Evolutionary conservation across 2,329 filamentous ascomycete genomes (phyloP).

Genomic region (Aspergillus tanneri): DNA sequence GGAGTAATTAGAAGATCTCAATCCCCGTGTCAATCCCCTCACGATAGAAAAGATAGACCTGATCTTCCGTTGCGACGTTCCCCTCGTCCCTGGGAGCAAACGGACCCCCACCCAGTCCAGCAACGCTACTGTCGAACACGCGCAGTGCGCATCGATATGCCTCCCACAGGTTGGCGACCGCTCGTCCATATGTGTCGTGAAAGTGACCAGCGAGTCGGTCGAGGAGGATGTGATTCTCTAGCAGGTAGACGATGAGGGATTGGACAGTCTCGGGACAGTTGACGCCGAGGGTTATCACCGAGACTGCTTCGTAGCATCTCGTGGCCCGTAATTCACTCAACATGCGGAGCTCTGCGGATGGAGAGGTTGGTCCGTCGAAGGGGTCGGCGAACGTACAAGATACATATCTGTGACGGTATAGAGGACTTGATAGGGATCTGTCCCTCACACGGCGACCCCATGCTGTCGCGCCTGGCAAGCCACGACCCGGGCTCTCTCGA

Average conservation of each 20-base stretch:
- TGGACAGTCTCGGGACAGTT: conserved; percentile 57
- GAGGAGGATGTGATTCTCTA: conserved; percentile 57
- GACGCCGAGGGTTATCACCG: conserved; percentile 87
- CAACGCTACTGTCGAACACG: conserved; percentile 77
- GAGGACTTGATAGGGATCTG: conserved; percentile 5
- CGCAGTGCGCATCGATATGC: conserved; percentile 74
- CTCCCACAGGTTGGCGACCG: conserved; percentile 76
- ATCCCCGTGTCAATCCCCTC: conserved; percentile 74
- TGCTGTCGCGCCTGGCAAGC: conserved; percentile 26
- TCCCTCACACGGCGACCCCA: conserved; percentile 39
- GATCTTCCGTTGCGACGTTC: conserved; percentile 80
- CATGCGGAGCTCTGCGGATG: conserved; percentile 51
- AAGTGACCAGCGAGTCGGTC: conserved; percentile 80
- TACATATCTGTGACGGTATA: conserved; percentile 26
- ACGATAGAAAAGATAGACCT: conserved; percentile 65
- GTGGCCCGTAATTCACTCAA: conserved; percentile 69
- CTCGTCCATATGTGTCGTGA: conserved; percentile 85
- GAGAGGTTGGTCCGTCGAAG: conserved; percentile 55
- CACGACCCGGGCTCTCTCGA: conserved; percentile 36
- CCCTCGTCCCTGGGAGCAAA: conserved; percentile 83
- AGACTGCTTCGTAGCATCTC: conserved; percentile 85
- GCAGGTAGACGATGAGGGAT: conserved; percentile 34
- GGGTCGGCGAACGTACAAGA: conserved; percentile 47
- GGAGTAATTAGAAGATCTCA: conserved; percentile 59
- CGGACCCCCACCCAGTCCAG: conserved; percentile 78